Percentiles rank a stretch among this genome's conserved stretches.
phyloP scores from a whole-genome alignment of 2,329 filamentous ascomycete genomes.

The Xylariaceae sp. region DNA sequence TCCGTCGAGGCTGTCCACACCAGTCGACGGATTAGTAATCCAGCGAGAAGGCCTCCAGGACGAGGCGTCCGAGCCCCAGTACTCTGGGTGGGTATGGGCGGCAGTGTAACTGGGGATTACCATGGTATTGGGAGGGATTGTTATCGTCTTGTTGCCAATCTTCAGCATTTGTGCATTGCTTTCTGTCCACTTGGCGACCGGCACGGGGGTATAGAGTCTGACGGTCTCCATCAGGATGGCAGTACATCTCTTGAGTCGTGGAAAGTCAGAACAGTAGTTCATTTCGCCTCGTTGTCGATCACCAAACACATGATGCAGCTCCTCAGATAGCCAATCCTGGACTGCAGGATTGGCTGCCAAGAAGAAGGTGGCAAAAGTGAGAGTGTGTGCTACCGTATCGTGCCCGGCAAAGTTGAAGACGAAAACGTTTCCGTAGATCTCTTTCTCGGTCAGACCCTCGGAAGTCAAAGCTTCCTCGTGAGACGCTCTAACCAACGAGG shows the following conservation, averaged over 20 bases:
- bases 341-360: slow-evolving; percentile 48
- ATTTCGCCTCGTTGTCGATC: slow-evolving; percentile 7
- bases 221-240: slow-evolving; percentile 47
- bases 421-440: slow-evolving; percentile 43
- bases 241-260: slow-evolving; percentile 45
- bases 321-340: slow-evolving; percentile 49
- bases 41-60: slow-evolving; percentile 26
- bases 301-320: slow-evolving; percentile 33
- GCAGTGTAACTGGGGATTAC: slow-evolving; percentile 21
- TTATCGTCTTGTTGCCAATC: slow-evolving; percentile 18
- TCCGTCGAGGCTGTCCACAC: background rate
- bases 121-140: slow-evolving; percentile 20
- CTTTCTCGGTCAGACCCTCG: slow-evolving; percentile 40
- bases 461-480: slow-evolving; percentile 26
- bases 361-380: slow-evolving; percentile 46
- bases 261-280: slow-evolving; percentile 37
- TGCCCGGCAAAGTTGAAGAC: slow-evolving; percentile 46
- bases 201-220: slow-evolving; percentile 43
- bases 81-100: slow-evolving; percentile 26
- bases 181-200: slow-evolving; percentile 31
- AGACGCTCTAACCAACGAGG: slow-evolving; percentile 26
- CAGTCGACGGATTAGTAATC: slow-evolving; percentile 1
- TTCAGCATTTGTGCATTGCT: slow-evolving; percentile 13
- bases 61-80: slow-evolving; percentile 26
- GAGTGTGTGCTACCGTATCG: slow-evolving; percentile 51